Evolutionary conservation across 345 rosid species (phyloP).

Genomic region (Aquilaria malaccensis): DNA sequence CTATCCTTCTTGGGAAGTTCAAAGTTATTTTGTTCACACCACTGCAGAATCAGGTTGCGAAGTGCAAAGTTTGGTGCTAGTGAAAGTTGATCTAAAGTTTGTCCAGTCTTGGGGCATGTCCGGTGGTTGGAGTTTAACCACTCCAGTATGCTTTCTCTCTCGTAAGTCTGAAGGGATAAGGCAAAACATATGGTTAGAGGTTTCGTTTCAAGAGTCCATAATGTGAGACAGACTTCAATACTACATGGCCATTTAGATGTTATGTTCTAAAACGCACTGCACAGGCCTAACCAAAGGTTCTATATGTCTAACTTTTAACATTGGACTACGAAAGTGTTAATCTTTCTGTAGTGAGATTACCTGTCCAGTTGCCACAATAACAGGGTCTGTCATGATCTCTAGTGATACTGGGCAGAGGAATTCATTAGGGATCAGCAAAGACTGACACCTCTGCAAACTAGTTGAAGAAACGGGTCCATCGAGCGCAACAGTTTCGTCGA

Average conservation of each 20-base stretch:
- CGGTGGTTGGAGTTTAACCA: conserved; percentile 50
- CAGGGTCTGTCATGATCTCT: conserved; percentile 64
- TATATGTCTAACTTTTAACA: not conserved
- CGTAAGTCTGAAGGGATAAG: conserved; percentile 39
- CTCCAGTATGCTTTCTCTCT: conserved; percentile 46
- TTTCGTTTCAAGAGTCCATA: conserved; percentile 9
- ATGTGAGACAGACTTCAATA: no score
- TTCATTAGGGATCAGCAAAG: conserved; percentile 39
- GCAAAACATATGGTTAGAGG: not conserved
- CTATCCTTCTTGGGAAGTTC: conserved; percentile 41
- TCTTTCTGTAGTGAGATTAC: conserved; percentile 18
- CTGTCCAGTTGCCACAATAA: conserved; percentile 65
- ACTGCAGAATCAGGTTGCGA: conserved; percentile 46
- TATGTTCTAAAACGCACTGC: no score
- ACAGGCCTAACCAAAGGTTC: no score
- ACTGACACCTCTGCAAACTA: conserved; percentile 28
- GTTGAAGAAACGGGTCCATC: conserved; percentile 29
- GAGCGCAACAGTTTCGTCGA: conserved; percentile 24
- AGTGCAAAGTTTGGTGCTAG: conserved; percentile 53
- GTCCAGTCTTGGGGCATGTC: conserved; percentile 64
- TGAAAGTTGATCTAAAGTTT: conserved; percentile 34
- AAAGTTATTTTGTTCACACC: conserved; percentile 47
- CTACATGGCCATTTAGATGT: no score
- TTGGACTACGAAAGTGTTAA: not conserved
- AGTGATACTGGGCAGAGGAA: conserved; percentile 51